Conservation (phyloP, 208 protist species). For the Wallacemonas sp. region DNA sequence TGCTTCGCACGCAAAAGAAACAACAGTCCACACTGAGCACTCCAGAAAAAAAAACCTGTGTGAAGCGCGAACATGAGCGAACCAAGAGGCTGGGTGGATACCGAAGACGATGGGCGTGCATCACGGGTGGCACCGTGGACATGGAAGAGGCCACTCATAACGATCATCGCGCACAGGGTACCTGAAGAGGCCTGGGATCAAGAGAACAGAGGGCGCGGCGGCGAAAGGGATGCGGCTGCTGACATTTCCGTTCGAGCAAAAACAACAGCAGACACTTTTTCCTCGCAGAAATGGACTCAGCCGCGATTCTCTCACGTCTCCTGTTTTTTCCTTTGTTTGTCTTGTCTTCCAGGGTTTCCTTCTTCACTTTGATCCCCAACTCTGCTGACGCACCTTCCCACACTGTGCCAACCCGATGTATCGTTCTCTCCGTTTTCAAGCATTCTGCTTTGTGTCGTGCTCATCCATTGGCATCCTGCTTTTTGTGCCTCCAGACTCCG, state of each 20-base stretch:
- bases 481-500: no score
- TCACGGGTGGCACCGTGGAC: no score
- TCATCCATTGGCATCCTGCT: no score
- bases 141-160: neutral
- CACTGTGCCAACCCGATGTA: no score
- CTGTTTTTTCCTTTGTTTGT: constrained; percentile 4
- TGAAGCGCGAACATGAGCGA: neutral
- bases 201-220: no score
- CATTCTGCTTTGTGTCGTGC: no score
- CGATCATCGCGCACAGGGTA: neutral
- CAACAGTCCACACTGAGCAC: no score
- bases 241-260: neutral
- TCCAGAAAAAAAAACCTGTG: no score
- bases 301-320: neutral
- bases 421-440: no score
- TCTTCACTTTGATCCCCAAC: neutral
- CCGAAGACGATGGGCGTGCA: neutral
- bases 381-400: no score
- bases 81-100: neutral
- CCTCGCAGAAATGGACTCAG: neutral
- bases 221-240: no score
- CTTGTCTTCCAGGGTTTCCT: neutral
- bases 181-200: no score
- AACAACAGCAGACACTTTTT: constrained; percentile 16
- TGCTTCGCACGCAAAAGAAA: neutral